A percentile compares a stretch with the other conserved stretches of the same genome.
These are phyloP conservation scores for Phytophthora sp. DNA, from an alignment of 352 stramenopile genomes.

Conservation along the genomic window DNA sequence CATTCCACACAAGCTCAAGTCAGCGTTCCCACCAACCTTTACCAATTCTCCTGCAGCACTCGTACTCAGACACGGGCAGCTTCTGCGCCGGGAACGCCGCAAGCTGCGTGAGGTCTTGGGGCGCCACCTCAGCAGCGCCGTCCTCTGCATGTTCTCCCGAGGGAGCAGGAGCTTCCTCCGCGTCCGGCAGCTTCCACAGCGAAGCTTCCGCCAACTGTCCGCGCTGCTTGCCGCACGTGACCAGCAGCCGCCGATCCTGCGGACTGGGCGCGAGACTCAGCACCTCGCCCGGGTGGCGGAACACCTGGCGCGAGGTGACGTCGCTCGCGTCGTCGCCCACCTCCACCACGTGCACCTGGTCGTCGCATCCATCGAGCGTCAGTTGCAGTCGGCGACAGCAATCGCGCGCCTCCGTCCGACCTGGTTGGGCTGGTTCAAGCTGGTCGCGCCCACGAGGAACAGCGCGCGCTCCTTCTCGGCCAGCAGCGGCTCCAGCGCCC, in stretches of 20 bases:
- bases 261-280: conserved; percentile 58
- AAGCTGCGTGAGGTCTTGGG: conserved; percentile 42
- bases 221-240: conserved; percentile 58
- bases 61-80: conserved; percentile 51
- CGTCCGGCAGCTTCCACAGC: conserved; percentile 54
- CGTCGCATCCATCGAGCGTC: no score
- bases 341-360: conserved; percentile 68
- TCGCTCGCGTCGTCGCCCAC: conserved; percentile 50
- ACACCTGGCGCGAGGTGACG: conserved; percentile 45
- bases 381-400: no score
- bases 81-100: conserved; percentile 50
- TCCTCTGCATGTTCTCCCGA: conserved; percentile 10
- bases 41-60: neutral
- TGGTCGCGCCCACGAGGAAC: conserved; percentile 73
- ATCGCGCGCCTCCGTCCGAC: conserved; percentile 16
- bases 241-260: conserved; percentile 50
- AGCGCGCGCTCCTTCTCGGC: conserved; percentile 64
- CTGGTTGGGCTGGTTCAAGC: conserved; percentile 73
- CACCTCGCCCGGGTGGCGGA: conserved; percentile 54
- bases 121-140: neutral
- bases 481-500: conserved; percentile 70
- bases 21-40: neutral
- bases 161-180: conserved; percentile 4
- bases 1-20: neutral
- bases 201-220: conserved; percentile 41